Base-by-base conservation (phyloP, 176 grass and related monocot genomes). In the Juncus effusus region DNA sequence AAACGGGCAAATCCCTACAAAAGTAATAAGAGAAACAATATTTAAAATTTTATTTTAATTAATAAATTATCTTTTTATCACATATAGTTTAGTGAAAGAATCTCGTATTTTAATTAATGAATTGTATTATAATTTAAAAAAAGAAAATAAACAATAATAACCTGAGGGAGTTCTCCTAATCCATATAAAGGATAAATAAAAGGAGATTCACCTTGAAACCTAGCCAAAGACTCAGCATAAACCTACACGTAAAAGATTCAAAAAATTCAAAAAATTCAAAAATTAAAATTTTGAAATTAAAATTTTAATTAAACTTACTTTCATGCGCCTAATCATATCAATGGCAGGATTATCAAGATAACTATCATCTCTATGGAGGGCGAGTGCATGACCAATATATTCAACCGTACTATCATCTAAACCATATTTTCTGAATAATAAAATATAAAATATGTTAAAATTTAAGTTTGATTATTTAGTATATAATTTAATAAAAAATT, bases 181-280 rank as follows among this genome's bases (percentile, higher is more conserved):
- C 94, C 94, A 76, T 99, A 99, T 35, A 99, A 66, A 69, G 94
- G 88, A 78, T 99, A 93, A 39, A 99, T 99, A 38, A 93, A 99
- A 39, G 94, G 94, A 38, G 94, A 99, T 57, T 80, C 85, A 36
- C 94, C 78, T 90, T 93, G 85, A 63, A 99, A 99, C n/a, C 94
- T 88, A n/a, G 94, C 85, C 36, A 99, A 72, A 40, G 94, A 99
- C 61, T 99, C 85, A 3, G 85, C 57, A 8, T 99, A 99, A 62
- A 99, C 82, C 94, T 99, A 72, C n/a, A n/a, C n/a, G n/a, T n/a
- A n/a, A n/a, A n/a, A n/a, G n/a, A 50, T 76, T 64, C 65, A 12
- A 76, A 37, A n/a, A n/a, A n/a, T n/a, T n/a, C n/a, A 83, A 13
- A 7, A 5, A 15, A n/a, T n/a, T 41, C 9, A 38, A 13, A 44